Evolutionary conservation across 345 rosid genomes (phyloP).

Genomic region (Fremontodendron californicum): DNA sequence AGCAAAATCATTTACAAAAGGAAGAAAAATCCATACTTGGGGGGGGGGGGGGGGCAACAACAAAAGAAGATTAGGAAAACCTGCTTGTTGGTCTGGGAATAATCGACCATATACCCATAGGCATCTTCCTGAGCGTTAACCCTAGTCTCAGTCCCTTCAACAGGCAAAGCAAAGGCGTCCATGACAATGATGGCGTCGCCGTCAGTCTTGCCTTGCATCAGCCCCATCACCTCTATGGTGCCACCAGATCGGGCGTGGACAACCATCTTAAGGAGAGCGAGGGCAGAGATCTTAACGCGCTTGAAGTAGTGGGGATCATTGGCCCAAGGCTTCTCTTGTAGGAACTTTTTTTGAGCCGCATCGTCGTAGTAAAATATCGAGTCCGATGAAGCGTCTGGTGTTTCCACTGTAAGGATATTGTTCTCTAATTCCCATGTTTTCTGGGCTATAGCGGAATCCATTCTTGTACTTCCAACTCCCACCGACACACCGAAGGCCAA

Average conservation of each 20-base stretch:
- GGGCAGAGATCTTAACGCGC: slow-evolving; percentile 96
- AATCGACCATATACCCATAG: slow-evolving; percentile 98
- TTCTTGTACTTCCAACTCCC: neutral
- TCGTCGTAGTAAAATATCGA: slow-evolving; percentile 83
- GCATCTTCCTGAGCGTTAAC: slow-evolving; percentile 99
- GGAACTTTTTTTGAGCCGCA: slow-evolving; percentile 57
- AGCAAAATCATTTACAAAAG: neutral
- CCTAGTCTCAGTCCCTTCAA: slow-evolving; percentile 96
- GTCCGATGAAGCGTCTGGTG: slow-evolving; percentile 52
- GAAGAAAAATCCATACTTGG: neutral
- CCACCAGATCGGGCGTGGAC: slow-evolving; percentile 99
- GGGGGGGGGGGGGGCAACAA: neutral
- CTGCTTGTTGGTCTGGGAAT: slow-evolving; percentile 95
- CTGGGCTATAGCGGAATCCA: slow-evolving; percentile 66
- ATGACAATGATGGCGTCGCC: slow-evolving; percentile 95
- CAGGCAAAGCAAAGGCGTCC: slow-evolving; percentile 99
- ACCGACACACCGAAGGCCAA: neutral
- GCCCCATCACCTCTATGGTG: slow-evolving; percentile 97
- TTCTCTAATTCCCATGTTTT: slow-evolving; percentile 99
- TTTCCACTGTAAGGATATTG: slow-evolving; percentile 62
- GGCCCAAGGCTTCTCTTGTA: slow-evolving; percentile 93
- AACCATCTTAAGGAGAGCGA: slow-evolving; percentile 97
- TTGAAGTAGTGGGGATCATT: slow-evolving; percentile 93
- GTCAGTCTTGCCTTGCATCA: slow-evolving; percentile 98
- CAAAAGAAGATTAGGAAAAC: slow-evolving; percentile 16